Conservation (phyloP, 1,284 basidiomycete species). For the Exobasidium rhododendri region DNA sequence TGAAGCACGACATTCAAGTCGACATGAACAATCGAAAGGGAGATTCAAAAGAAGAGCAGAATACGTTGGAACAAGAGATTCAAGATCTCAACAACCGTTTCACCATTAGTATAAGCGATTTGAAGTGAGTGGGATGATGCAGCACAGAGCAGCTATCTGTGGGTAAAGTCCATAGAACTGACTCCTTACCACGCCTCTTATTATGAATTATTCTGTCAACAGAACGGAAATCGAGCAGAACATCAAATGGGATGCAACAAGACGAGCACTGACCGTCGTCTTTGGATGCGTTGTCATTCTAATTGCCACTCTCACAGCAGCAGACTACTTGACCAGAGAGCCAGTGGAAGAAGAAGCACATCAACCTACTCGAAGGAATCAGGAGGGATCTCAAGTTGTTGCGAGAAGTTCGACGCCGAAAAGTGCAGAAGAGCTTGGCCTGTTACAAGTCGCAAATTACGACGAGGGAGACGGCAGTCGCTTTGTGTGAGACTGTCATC, state of each 20-base stretch:
- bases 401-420: neutral
- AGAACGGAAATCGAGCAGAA: slow-evolving; percentile 53
- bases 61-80: slow-evolving; percentile 79
- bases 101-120: slow-evolving; percentile 52
- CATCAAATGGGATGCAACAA: slow-evolving; percentile 53
- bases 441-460: slow-evolving; percentile 7
- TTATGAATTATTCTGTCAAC: too few relatives aligned
- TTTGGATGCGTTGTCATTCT: slow-evolving; percentile 53
- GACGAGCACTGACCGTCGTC: slow-evolving; percentile 48
- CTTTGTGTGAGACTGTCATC: slow-evolving; percentile 2
- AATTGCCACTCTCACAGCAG: slow-evolving; percentile 46
- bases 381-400: neutral
- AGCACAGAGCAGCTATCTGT: too few relatives aligned
- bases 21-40: slow-evolving; percentile 91
- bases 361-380: neutral
- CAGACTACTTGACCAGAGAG: slow-evolving; percentile 39
- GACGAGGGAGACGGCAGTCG: slow-evolving; percentile 11
- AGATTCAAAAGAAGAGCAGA: slow-evolving; percentile 83
- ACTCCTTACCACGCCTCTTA: too few relatives aligned
- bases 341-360: slow-evolving; percentile 31
- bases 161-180: too few relatives aligned
- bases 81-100: slow-evolving; percentile 64
- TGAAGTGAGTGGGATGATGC: slow-evolving; percentile 29
- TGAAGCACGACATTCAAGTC: slow-evolving; percentile 96
- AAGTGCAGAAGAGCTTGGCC: slow-evolving; percentile 9